Conservation (phyloP, 345 rosid genomes). For the Euphorbia pulcherrima region DNA sequence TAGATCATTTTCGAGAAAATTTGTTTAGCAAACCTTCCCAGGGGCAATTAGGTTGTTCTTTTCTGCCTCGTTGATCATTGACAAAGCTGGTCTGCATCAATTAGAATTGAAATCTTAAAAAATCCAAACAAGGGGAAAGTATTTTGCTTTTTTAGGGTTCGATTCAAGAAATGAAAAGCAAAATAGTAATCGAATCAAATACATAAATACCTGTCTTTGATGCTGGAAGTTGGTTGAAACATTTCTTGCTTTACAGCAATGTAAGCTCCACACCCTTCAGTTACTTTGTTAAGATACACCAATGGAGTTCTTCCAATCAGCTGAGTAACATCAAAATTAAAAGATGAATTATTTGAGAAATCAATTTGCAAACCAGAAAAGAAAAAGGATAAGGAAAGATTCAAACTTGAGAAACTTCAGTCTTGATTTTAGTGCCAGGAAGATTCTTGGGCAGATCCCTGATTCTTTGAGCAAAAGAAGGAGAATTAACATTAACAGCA, state of each 20-base stretch:
- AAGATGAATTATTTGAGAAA: not conserved
- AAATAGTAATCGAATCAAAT: not conserved
- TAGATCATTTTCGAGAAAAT: not conserved
- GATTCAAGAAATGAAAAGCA: not conserved
- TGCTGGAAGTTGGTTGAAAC: slow-evolving; percentile 86
- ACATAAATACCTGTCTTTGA: slow-evolving; percentile 73
- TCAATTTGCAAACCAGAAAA: too few species aligned
- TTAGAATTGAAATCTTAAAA: not conserved
- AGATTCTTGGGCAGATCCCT: slow-evolving; percentile 68
- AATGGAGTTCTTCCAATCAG: slow-evolving; percentile 79
- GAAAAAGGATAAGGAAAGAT: not conserved
- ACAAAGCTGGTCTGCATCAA: slow-evolving; percentile 63
- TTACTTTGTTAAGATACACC: slow-evolving; percentile 74
- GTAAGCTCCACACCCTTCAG: slow-evolving; percentile 88
- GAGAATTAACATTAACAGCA: slow-evolving; percentile 30
- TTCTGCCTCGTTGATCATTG: slow-evolving; percentile 86
- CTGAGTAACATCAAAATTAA: slow-evolving; percentile 29
- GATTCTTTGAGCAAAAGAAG: slow-evolving; percentile 59
- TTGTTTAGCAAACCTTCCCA: slow-evolving; percentile 49
- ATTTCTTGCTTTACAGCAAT: slow-evolving; percentile 89
- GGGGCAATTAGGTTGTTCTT: slow-evolving; percentile 66
- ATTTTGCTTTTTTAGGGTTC: too few species aligned
- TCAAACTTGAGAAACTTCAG: slow-evolving; percentile 58
- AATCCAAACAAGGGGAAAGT: not conserved
- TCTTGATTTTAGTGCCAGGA: slow-evolving; percentile 60